A percentile compares a stretch with the other conserved stretches of the same genome.
phyloP scores from a whole-genome alignment of 1,284 basidiomycete species.

The Anthracocystis setariae region DNA sequence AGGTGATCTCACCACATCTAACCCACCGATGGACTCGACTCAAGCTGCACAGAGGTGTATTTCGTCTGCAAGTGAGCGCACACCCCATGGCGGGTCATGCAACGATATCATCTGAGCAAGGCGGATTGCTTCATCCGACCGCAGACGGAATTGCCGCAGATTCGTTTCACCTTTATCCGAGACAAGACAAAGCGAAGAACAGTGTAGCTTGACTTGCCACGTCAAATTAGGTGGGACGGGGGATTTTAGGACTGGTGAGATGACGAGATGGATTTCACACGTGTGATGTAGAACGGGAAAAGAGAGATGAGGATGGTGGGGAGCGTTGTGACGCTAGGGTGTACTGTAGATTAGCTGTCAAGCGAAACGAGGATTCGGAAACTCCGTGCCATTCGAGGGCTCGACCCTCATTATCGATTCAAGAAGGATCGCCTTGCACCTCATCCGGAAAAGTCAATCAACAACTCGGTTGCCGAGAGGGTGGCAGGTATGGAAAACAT shows the following conservation, averaged over 20 bases:
- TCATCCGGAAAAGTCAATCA: not conserved
- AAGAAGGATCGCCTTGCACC: too few species aligned
- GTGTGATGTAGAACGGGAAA: not conserved
- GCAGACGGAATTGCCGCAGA: constrained; percentile 2
- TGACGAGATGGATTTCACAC: constrained; percentile 4
- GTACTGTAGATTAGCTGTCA: too few species aligned
- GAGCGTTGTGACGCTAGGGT: not conserved
- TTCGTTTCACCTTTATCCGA: not conserved
- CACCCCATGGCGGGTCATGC: constrained; percentile 1
- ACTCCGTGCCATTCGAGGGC: not conserved
- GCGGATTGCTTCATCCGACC: constrained; percentile 5
- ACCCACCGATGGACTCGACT: too few species aligned
- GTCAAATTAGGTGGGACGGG: not conserved
- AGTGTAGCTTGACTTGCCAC: too few species aligned
- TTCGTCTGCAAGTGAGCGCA: too few species aligned
- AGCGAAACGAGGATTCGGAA: not conserved
- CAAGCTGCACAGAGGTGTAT: too few species aligned
- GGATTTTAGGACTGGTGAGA: not conserved
- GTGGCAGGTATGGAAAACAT: too few species aligned
- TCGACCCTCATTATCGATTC: too few species aligned
- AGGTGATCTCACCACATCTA: too few species aligned
- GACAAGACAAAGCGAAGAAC: too few species aligned
- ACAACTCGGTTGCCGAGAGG: not conserved
- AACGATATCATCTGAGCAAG: not conserved
- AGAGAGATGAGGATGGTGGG: not conserved